Evolutionary conservation across 768 basidiomycete genomes (phyloP), one percentile per base, ranked within the genome.

Genomic region (Leucosporidium yakuticum): DNA sequence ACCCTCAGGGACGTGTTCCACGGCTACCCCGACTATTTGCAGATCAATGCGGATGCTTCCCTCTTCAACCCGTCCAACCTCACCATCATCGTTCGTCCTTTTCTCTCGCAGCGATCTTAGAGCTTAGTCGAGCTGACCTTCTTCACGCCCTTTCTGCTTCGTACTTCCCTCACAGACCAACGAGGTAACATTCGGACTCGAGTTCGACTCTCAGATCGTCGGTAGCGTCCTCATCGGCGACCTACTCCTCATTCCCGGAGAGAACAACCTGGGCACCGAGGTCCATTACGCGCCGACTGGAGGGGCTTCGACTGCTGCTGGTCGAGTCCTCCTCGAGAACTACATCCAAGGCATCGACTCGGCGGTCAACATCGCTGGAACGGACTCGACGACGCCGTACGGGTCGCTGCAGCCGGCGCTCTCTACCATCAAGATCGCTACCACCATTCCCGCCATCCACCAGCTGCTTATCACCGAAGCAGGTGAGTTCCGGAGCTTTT

Each of bases 361-460:
- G 49, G 59, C 55, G 25, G 21, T 51, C 50, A 23, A 51, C 21
- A 88, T 89, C 59, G 74, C 79, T 5, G 88, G 88, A 6, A 81
- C 83, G 5, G 81, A 80, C 2, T 79, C 74, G 51, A 85, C 87
- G 5, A 89, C 87, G 0, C 79, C 81, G 0, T 85, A 88, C 27
- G 80, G 80, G 56, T 88, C 87, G 1, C 78, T 89, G 36, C 81
- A 86, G 71, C 76, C 78, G 21, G 87, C 86, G 0, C 79, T 89
- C 58, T 85, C 86, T 15, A 79, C 84, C 64, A 85, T 89, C 70
- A 81, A 78, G 32, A 78, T 89, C 25, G 81, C 83, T 4, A 85
- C 86, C 4, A 82, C 80, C 36, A 87, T 89, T 51, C 87, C 87
- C 8, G 84, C 86, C 2, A 74, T 89, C 62, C 82, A 86, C 60